Base-by-base conservation (phyloP, 495 filamentous ascomycete genomes). In the Tricharina praecox region DNA sequence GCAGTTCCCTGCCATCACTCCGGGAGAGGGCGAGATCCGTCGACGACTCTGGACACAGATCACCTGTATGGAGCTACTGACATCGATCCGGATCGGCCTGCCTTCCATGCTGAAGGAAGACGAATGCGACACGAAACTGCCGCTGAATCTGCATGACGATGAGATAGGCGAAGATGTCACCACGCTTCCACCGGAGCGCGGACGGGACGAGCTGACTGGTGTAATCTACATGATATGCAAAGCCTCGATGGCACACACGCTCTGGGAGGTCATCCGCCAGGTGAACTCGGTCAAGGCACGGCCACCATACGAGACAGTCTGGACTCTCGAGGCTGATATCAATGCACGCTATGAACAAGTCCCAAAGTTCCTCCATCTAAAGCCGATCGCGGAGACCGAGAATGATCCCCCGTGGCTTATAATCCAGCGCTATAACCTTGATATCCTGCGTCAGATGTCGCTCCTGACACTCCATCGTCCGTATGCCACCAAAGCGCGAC, bases 111-210 rank as follows among this genome's bases (percentile, higher is more conserved):
- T 94, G 15, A 76, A 85, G 46, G 67, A 74, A 13, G 69, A 77
- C 8, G 85, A 94, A 61, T 86, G 75, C 49, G 92, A 99, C 57
- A 82, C 84, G 0, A 75, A 82, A 46, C 63, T 93, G 26, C 90
- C 90, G 13, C 73, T 80, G 51, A 99, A 96, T 62, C 69, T 95
- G 20, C 88, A 85, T 59, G 90, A 99, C 58, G 88, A 95, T 53
- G 92, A 96, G 55, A 82, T 96, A 38, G 76, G 80, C 38, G 80
- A 86, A 38, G 76, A 80, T 39, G 82, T 73, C 53, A 80, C 80
- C 58, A 68, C 70, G 7, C 67, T 96, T 20, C 90, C 90, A 9
- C 74, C 77, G 3, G 75, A 84, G 0, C 71, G 85, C 48, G 79
- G 83, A 8, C 66, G 68, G 28, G 71, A 72, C 16, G 86, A 95